These are phyloP conservation scores for Nematodospora anomalae DNA, from an alignment of 1,139 yeast genomes.

Conservation along the genomic window DNA sequence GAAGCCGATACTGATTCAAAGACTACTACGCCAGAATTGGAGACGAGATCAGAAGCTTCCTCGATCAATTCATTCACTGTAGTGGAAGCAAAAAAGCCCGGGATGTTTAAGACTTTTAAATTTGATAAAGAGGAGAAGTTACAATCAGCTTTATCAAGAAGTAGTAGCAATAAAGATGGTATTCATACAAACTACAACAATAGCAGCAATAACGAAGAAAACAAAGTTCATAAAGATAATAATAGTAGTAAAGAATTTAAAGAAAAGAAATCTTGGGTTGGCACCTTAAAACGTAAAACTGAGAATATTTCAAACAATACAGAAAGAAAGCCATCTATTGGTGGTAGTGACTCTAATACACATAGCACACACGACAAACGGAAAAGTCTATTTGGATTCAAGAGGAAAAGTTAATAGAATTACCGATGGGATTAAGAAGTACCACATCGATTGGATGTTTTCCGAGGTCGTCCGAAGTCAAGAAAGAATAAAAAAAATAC, in stretches of 20 bases:
- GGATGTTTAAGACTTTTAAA: slow-evolving; percentile 15
- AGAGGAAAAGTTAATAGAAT: slow-evolving; percentile 22
- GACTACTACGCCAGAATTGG: slow-evolving; percentile 2
- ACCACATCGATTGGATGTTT: too few species aligned
- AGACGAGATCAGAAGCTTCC: slow-evolving; percentile 15
- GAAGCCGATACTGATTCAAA: slow-evolving; percentile 13
- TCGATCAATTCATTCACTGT: slow-evolving; percentile 16
- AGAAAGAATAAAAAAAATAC: too few species aligned
- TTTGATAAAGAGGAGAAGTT: slow-evolving; percentile 15
- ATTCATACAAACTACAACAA: background rate
- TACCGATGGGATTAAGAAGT: too few species aligned
- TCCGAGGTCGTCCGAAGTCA: too few species aligned
- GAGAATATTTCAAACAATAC: slow-evolving; percentile 3
- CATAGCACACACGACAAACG: slow-evolving; percentile 21
- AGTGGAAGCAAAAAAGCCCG: slow-evolving; percentile 10
- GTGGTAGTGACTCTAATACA: slow-evolving; percentile 11
- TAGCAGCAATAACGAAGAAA: slow-evolving; percentile 3
- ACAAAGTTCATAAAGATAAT: slow-evolving; percentile 3
- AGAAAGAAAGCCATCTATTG: slow-evolving; percentile 18
- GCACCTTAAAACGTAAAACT: slow-evolving; percentile 33
- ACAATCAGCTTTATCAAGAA: slow-evolving; percentile 11
- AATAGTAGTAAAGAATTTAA: slow-evolving; percentile 14
- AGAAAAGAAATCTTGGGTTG: slow-evolving; percentile 48
- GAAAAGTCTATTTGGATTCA: slow-evolving; percentile 42
- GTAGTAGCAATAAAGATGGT: slow-evolving; percentile 9